Evolutionary conservation across 768 basidiomycete species (phyloP), one percentile per base, ranked within the genome.

Genomic region (Mycena leptocephala): DNA sequence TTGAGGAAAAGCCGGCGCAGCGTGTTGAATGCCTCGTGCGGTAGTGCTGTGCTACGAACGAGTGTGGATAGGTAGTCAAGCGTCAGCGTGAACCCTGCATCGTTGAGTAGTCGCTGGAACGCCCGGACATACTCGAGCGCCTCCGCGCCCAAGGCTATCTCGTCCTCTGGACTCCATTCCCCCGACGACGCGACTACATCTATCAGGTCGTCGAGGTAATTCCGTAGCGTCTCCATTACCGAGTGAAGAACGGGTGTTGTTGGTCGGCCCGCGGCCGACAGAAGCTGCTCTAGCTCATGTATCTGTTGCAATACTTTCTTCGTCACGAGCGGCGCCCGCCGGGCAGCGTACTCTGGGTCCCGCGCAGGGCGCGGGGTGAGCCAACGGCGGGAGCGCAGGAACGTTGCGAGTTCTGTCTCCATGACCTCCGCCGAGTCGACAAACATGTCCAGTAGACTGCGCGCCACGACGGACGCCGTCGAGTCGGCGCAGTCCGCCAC

Each of bases 21-120:
- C 16, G 85, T 88, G 70, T 84, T 86, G 76, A 85, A 84, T 20
- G 84, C 83, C 74, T 88, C 87, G 65, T 86, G 81, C 10, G 85
- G 86, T 22, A 85, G 72, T 3, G 78, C 35, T 3, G 79, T 74
- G 24, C 74, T 75, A n/a, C 62, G 56, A 7, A 84, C 74, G 28
- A 84, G 75, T 18, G 74, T 75, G 2, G 78, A 76, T 26, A 84
- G 64, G 51, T 85, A 88, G 56, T 84, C 81, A 20, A 86, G 68
- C 18, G 80, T 79, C 8, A 86, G 74, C 14, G 81, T 77, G 66
- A 86, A 79, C 2, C 84, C 85, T 11, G 82, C 81, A 68, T 86
- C 82, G 69, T 85, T 84, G 6, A 86, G 67, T 11, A 80, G 73
- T 0, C 43, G 55, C 59, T 80, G 83, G 71, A 85, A 84, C 1